Percentiles rank a stretch among this genome's conserved stretches.
Conservation (phyloP, 1,284 basidiomycete genomes). For the Cutaneotrichosporon spelunceum region DNA sequence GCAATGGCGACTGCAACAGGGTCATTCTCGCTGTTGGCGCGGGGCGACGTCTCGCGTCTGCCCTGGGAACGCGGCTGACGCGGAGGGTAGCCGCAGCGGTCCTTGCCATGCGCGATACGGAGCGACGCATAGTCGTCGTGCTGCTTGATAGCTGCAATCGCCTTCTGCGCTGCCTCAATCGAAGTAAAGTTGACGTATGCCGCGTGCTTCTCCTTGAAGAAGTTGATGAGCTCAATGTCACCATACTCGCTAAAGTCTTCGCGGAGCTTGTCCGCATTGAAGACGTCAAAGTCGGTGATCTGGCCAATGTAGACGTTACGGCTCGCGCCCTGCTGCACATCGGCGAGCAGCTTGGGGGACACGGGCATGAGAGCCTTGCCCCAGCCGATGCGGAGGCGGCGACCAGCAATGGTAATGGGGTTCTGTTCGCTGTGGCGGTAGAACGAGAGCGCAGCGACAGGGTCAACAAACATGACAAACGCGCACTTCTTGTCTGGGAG, state of each 20-base stretch:
- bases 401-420: constrained; percentile 82
- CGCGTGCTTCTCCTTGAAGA: constrained; percentile 92
- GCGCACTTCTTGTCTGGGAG: constrained; percentile 29
- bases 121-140: constrained; percentile 77
- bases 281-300: constrained; percentile 85
- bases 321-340: constrained; percentile 85
- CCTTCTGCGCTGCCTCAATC: constrained; percentile 89
- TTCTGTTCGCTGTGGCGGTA: constrained; percentile 83
- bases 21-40: constrained; percentile 18
- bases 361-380: constrained; percentile 85
- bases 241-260: constrained; percentile 87
- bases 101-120: constrained; percentile 87
- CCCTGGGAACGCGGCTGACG: constrained; percentile 22
- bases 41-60: constrained; percentile 23
- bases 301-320: constrained; percentile 92
- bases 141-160: constrained; percentile 81
- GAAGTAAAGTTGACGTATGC: constrained; percentile 93
- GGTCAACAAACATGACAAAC: constrained; percentile 89
- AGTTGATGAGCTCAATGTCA: constrained; percentile 89
- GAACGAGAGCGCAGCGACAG: constrained; percentile 83
- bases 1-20: constrained; percentile 26
- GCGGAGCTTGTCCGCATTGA: constrained; percentile 78
- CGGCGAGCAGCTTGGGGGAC: constrained; percentile 67
- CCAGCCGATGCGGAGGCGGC: constrained; percentile 90
- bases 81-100: constrained; percentile 68